Evolutionary conservation across 2,329 filamentous ascomycete genomes (phyloP), one percentile per base, ranked within the genome.

Genomic region (Clonostachys solani): DNA sequence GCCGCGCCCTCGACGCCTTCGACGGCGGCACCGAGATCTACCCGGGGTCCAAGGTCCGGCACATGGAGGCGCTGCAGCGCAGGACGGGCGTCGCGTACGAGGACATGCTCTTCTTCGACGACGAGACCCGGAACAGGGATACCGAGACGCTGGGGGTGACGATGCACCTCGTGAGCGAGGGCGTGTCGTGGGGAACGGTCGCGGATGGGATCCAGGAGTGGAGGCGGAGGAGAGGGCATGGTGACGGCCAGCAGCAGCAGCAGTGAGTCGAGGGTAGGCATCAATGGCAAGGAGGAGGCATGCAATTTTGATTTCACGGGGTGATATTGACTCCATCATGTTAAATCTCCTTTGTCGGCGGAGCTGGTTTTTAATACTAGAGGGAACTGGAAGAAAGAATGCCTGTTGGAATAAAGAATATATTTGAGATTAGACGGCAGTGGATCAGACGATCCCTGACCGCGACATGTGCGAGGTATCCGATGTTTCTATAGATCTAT

Each of bases 51-150:
- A 97, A 97, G 76, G 85, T 86, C n/a, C 80, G 81, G 52, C 92
- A 97, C 67, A 95, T 97, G 58, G 77, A 84, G 58, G 74, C 79
- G 6, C 73, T 97, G 55, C 80, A 86, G 10, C 80, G 84, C 62
- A 76, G 81, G 47, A 91, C 86, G 13, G 83, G 83, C 2, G 65
- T 96, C 4, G 69, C 73, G 6, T 95, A 82, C 59, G 79, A 86
- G 53, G 89, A 96, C 43, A 95, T 97, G 86, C 64, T 97, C 34
- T 97, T 97, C 66, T 97, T 97, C 55, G 92, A 97, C 57, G 92
- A 97, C 57, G 92, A 97, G 77, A 75, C 77, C 45, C 72, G 92
- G 50, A 97, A 97, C 61, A 75, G 81, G 49, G 91, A 96, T 61
- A 92, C 95, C 1, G 82, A 85, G 69, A 71, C 62, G 23, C 59